Percentiles rank a stretch among this genome's conserved stretches.
Conservation (phyloP, 352 stramenopile genomes). For the Phytopythium boreale region DNA sequence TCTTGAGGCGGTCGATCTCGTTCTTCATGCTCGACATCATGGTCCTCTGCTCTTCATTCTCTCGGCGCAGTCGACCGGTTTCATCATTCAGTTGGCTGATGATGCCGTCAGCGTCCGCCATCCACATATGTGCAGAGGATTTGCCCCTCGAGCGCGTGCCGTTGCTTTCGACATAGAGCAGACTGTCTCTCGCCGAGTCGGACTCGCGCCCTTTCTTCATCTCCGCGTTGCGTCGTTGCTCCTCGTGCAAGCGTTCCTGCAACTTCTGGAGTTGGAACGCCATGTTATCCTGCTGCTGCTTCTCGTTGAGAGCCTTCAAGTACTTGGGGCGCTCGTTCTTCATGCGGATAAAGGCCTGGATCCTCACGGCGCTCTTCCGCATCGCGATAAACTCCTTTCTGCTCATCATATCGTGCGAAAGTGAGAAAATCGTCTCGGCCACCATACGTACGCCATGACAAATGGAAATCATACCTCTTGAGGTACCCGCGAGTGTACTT, state of each 20-base stretch:
- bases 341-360: slow-evolving; percentile 66
- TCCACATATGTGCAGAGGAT: slow-evolving; percentile 77
- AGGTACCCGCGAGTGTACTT: slow-evolving; percentile 60
- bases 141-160: slow-evolving; percentile 40
- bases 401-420: neutral
- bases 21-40: slow-evolving; percentile 51
- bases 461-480: slow-evolving; percentile 32
- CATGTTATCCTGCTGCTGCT: slow-evolving; percentile 61
- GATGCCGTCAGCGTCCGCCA: slow-evolving; percentile 83
- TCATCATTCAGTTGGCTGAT: slow-evolving; percentile 79
- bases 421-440: neutral
- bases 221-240: slow-evolving; percentile 60
- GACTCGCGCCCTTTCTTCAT: slow-evolving; percentile 43
- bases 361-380: slow-evolving; percentile 48
- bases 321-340: slow-evolving; percentile 59
- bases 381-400: slow-evolving; percentile 57
- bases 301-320: slow-evolving; percentile 41
- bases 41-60: slow-evolving; percentile 69
- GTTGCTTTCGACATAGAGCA: slow-evolving; percentile 37
- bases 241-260: slow-evolving; percentile 58
- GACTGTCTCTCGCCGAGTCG: slow-evolving; percentile 36
- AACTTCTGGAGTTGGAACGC: slow-evolving; percentile 50
- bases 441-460: neutral
- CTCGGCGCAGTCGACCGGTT: slow-evolving; percentile 59
- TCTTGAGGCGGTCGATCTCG: slow-evolving; percentile 68